Percentiles rank a stretch among this genome's conserved stretches.
These are phyloP conservation scores for Chalciporus sp. DNA, from an alignment of 1,284 basidiomycete species.

Conservation along the genomic window DNA sequence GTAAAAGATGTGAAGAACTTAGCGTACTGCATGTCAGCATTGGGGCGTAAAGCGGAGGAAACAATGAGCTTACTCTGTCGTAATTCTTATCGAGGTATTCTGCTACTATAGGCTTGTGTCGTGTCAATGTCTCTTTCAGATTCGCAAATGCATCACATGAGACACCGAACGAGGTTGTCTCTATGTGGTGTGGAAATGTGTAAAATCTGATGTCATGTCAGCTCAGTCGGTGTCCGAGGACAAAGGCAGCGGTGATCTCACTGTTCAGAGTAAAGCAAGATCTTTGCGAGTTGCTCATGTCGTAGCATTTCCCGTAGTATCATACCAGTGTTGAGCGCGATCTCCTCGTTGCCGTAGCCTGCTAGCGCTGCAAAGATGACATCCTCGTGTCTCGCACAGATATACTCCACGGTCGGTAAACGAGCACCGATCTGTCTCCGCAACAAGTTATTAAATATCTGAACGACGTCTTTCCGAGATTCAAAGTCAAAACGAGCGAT, in stretches of 20 bases:
- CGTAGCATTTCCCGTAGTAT: conserved; percentile 96
- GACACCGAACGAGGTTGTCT: conserved; percentile 96
- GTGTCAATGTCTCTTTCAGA: conserved; percentile 93
- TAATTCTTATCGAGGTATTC: conserved; percentile 96
- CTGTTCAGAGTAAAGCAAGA: conserved; percentile 92
- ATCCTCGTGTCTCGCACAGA: conserved; percentile 76
- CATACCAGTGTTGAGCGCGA: conserved; percentile 98
- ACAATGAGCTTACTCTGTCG: conserved; percentile 68
- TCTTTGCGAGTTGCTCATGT: conserved; percentile 90
- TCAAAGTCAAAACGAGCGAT: conserved; percentile 95
- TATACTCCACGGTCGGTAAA: conserved; percentile 94
- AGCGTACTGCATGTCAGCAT: conserved; percentile 4
- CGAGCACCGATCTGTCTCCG: conserved; percentile 92
- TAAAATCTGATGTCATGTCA: conserved; percentile 75
- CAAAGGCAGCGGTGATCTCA: conserved; percentile 40
- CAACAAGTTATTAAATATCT: conserved; percentile 96
- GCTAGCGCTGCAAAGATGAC: conserved; percentile 88
- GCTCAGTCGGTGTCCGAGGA: background rate
- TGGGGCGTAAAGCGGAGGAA: background rate
- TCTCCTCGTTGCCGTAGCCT: conserved; percentile 93
- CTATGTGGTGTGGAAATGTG: conserved; percentile 95
- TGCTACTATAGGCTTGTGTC: conserved; percentile 97
- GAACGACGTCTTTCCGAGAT: conserved; percentile 93
- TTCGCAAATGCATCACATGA: conserved; percentile 98
- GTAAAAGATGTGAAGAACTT: conserved; percentile 97